Percentiles rank a stretch among this genome's conserved stretches.
Evolutionary conservation across 257 asterid genomes (phyloP).

Genomic region (Lavandula angustifolia): DNA sequence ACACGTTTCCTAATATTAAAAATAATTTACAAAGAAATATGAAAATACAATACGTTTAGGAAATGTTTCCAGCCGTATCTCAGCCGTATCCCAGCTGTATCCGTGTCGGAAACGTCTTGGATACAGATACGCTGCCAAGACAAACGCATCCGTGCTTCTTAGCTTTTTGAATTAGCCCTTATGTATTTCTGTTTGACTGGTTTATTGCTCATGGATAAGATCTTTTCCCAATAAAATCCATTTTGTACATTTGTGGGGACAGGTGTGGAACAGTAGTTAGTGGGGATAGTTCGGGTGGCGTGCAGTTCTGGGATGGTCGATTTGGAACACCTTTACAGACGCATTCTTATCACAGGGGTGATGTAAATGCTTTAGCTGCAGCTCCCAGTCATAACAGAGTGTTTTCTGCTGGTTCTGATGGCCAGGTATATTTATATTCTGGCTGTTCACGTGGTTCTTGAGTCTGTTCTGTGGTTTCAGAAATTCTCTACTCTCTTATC

Average conservation of each 20-base stretch:
- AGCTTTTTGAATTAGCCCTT: too few species aligned
- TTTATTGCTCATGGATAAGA: neutral
- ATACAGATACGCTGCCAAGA: too few species aligned
- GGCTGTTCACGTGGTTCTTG: neutral
- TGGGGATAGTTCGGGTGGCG: conserved; percentile 88
- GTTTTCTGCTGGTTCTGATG: conserved; percentile 95
- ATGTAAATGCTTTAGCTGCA: conserved; percentile 83
- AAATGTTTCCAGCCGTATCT: too few species aligned
- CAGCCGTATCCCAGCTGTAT: too few species aligned
- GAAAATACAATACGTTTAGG: too few species aligned
- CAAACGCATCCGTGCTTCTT: too few species aligned
- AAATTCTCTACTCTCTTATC: neutral
- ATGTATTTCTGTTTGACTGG: conserved; percentile 14
- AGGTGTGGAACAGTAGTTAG: conserved; percentile 85
- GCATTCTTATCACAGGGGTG: conserved; percentile 87
- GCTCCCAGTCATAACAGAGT: conserved; percentile 83
- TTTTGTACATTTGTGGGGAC: conserved; percentile 28
- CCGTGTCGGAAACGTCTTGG: too few species aligned
- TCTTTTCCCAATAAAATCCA: neutral
- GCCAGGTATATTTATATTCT: conserved; percentile 64
- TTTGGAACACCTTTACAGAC: conserved; percentile 86
- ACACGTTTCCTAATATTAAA: too few species aligned
- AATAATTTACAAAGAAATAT: too few species aligned
- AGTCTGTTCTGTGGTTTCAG: conserved; percentile 4
- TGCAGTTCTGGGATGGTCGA: conserved; percentile 89